Conservation (phyloP, 352 stramenopile genomes). For the Globisporangium canariense region DNA sequence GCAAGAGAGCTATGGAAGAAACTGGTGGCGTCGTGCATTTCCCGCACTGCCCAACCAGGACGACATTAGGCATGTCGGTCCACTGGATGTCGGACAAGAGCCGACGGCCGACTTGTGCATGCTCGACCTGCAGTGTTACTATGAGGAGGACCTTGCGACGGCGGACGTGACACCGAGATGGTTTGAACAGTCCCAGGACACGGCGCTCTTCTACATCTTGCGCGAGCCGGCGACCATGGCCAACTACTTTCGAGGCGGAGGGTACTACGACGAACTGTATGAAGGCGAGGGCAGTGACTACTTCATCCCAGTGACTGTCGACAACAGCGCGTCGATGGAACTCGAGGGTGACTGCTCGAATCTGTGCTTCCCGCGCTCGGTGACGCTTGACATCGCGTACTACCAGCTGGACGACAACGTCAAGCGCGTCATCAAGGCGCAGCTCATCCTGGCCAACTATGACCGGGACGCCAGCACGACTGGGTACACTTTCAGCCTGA, state of each 20-base stretch:
- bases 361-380: constrained; percentile 90
- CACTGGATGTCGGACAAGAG: constrained; percentile 82
- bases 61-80: constrained; percentile 89
- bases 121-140: constrained; percentile 86
- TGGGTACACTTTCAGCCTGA: constrained; percentile 90
- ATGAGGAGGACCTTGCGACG: constrained; percentile 90
- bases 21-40: constrained; percentile 72
- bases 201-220: constrained; percentile 91
- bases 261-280: constrained; percentile 67
- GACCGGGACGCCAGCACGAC: constrained; percentile 86
- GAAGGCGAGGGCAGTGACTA: constrained; percentile 75
- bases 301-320: constrained; percentile 93
- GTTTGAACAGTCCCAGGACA: constrained; percentile 92
- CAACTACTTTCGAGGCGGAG: constrained; percentile 81
- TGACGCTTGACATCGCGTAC: constrained; percentile 94
- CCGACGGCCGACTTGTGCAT: constrained; percentile 92
- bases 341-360: constrained; percentile 87
- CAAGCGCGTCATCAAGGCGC: constrained; percentile 92
- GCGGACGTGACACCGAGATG: constrained; percentile 92
- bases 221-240: constrained; percentile 88
- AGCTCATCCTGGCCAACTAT: constrained; percentile 91
- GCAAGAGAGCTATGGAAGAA: constrained; percentile 51
- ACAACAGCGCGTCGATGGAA: constrained; percentile 72
- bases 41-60: constrained; percentile 92
- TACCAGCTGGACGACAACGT: constrained; percentile 89